A percentile compares a stretch with the other conserved stretches of the same genome.
These are phyloP conservation scores for Abelmoschus esculentus DNA, from an alignment of 345 rosid species.

Conservation along the genomic window DNA sequence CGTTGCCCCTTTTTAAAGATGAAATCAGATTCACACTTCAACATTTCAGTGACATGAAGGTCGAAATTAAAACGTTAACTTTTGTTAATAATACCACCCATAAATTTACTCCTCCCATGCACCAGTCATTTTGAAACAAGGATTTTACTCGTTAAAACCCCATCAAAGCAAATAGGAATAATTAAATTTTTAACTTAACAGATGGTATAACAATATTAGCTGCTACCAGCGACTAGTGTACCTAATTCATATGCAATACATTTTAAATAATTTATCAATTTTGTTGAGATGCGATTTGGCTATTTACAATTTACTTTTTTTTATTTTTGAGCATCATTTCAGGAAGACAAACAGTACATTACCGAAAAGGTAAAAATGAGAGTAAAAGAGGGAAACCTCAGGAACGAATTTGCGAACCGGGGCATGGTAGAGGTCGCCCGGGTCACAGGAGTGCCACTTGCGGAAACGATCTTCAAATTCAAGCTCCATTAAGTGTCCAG, in stretches of 20 bases:
- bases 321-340: not conserved
- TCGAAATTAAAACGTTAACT: not conserved
- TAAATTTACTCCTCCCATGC: not conserved
- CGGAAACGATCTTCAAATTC: constrained; percentile 88
- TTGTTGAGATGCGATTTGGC: not conserved
- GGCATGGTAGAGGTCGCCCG: constrained; percentile 74
- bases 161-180: not conserved
- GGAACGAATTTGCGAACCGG: constrained; percentile 79
- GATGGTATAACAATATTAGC: not conserved
- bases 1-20: not conserved
- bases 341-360: not conserved
- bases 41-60: not conserved
- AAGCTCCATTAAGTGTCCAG: constrained; percentile 91
- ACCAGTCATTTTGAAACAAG: not conserved
- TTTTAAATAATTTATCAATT: not conserved
- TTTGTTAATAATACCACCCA: not conserved
- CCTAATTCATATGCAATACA: not conserved
- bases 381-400: constrained; percentile 34
- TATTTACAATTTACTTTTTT: not conserved
- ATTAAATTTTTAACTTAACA: not conserved
- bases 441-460: constrained; percentile 95
- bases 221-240: not conserved
- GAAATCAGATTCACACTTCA: not conserved
- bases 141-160: not conserved
- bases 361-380: not conserved